Evolutionary conservation across 768 basidiomycete species (phyloP).

Genomic region (Nidula microcarpa): DNA sequence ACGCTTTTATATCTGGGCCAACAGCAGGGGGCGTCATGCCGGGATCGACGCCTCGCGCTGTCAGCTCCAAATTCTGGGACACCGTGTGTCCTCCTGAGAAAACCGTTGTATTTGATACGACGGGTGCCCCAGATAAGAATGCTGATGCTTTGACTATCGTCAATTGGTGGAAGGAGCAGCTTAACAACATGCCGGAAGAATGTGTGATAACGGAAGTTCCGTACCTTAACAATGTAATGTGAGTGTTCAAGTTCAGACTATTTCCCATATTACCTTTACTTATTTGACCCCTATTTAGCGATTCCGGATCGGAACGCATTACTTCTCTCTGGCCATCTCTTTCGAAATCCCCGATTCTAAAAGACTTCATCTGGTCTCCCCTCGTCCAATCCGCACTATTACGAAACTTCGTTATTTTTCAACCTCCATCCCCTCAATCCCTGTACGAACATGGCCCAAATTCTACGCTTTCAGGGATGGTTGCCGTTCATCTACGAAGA

Average conservation of each 20-base stretch:
- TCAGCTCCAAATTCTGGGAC: slow-evolving; percentile 49
- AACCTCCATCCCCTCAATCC: neutral
- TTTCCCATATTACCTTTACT: too few relatives aligned
- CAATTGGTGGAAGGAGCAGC: slow-evolving; percentile 43
- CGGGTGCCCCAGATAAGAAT: slow-evolving; percentile 13
- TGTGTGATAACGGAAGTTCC: slow-evolving; percentile 34
- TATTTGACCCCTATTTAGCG: too few relatives aligned
- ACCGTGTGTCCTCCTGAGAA: slow-evolving; percentile 39
- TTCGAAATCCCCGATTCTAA: neutral
- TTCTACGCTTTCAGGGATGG: slow-evolving; percentile 18
- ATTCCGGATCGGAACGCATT: slow-evolving; percentile 19
- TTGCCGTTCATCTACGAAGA: neutral
- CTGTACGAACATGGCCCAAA: slow-evolving; percentile 1
- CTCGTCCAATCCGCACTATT: neutral
- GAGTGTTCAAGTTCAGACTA: slow-evolving; percentile 14
- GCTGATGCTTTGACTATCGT: slow-evolving; percentile 39
- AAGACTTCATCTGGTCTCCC: neutral
- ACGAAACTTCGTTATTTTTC: slow-evolving; percentile 1
- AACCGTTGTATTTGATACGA: slow-evolving; percentile 27
- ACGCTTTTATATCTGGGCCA: neutral
- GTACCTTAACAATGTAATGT: slow-evolving; percentile 47
- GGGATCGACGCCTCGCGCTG: too few relatives aligned
- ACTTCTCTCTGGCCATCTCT: neutral
- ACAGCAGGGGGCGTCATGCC: neutral
- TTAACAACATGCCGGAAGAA: slow-evolving; percentile 40